phyloP scores from a whole-genome alignment of 331 rosid species.

The Pyracantha coccinea region DNA sequence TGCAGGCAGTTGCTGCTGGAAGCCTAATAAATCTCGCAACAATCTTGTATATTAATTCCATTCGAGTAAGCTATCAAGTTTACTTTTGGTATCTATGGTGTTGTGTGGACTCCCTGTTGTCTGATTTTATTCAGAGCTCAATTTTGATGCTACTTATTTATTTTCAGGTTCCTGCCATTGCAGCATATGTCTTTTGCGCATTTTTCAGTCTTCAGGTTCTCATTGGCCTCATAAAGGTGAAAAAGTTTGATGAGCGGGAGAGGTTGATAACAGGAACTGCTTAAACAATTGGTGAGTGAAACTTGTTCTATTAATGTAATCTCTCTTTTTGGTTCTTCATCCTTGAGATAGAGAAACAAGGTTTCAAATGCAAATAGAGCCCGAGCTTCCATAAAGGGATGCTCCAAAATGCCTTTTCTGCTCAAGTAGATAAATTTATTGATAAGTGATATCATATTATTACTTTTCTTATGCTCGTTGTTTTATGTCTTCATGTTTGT shows the following conservation, averaged over 20 bases:
- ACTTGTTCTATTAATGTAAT: background rate
- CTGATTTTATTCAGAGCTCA: background rate
- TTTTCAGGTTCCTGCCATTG: constrained; percentile 70
- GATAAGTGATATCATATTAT: background rate
- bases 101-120: background rate
- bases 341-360: background rate
- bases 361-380: background rate
- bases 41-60: constrained; percentile 62
- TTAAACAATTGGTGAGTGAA: constrained; percentile 38
- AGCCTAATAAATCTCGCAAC: constrained; percentile 90
- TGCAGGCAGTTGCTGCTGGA: constrained; percentile 92
- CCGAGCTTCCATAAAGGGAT: background rate
- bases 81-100: background rate
- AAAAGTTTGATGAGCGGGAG: constrained; percentile 76
- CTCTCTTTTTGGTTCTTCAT: background rate
- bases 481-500: background rate
- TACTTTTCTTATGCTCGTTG: background rate
- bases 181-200: constrained; percentile 58
- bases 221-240: constrained; percentile 75
- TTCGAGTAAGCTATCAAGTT: constrained; percentile 47
- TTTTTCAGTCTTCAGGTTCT: constrained; percentile 78
- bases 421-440: background rate
- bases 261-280: constrained; percentile 82
- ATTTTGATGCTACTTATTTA: background rate
- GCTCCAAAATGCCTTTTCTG: background rate